Conservation (phyloP, 176 grass and related monocot genomes). For the Eleusine indica region DNA sequence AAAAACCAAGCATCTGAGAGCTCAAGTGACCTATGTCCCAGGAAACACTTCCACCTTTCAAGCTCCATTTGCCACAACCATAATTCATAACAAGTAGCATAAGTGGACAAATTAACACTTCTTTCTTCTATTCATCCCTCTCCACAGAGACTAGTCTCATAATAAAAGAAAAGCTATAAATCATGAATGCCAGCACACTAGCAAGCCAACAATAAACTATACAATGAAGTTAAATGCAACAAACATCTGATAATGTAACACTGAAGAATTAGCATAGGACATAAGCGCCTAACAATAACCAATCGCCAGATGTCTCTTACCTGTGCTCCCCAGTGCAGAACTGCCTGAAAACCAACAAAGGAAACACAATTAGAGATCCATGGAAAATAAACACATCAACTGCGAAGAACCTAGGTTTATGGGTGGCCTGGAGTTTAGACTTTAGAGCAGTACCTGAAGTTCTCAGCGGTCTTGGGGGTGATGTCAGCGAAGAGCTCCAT, state of each 20-base stretch:
- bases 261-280: slow-evolving; percentile 15
- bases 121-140: not conserved
- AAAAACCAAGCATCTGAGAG: not conserved
- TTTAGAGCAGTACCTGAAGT: slow-evolving; percentile 66
- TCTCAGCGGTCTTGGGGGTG: slow-evolving; percentile 87
- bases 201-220: not conserved
- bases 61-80: not conserved
- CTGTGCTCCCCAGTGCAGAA: slow-evolving; percentile 98
- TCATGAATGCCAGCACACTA: not conserved
- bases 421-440: not conserved
- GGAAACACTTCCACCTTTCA: not conserved
- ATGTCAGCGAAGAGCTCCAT: slow-evolving; percentile 98
- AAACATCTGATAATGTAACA: not conserved
- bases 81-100: not conserved
- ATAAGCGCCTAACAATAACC: not conserved
- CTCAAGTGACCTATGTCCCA: not conserved
- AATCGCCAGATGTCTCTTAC: slow-evolving; percentile 36
- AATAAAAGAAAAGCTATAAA: not conserved
- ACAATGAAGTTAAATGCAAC: not conserved
- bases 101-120: not conserved
- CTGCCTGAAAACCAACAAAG: slow-evolving; percentile 65
- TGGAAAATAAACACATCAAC: not conserved
- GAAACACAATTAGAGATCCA: slow-evolving; percentile 39
- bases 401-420: slow-evolving; percentile 43
- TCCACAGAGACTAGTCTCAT: not conserved